Evolutionary conservation across 768 basidiomycete genomes (phyloP).

Genomic region (Suillus weaverae): DNA sequence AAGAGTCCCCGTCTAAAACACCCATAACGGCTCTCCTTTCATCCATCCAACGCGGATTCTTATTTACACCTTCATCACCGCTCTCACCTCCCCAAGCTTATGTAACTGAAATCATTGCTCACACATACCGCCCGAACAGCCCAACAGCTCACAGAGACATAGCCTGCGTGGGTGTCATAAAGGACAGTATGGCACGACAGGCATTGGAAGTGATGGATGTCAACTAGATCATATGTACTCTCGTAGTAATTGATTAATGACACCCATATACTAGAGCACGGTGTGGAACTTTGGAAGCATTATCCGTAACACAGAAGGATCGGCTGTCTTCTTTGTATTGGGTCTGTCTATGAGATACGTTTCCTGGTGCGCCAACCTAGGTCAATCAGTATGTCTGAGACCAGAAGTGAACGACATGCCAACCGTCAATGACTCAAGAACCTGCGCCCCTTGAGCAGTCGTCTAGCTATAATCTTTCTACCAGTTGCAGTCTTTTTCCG

Average conservation of each 20-base stretch:
- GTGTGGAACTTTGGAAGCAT: background rate
- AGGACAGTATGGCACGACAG: background rate
- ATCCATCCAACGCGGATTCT: slow-evolving; percentile 66
- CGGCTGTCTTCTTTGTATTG: background rate
- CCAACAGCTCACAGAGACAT: background rate
- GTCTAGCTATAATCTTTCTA: slow-evolving; percentile 67
- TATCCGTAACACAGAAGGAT: background rate
- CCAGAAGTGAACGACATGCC: slow-evolving; percentile 14
- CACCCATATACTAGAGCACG: background rate
- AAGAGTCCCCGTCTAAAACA: slow-evolving; percentile 40
- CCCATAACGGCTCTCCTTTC: slow-evolving; percentile 66
- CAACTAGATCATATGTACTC: background rate
- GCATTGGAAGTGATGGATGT: background rate
- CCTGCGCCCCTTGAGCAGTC: slow-evolving; percentile 74
- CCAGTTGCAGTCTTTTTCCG: slow-evolving; percentile 69
- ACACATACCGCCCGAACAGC: background rate
- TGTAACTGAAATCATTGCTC: slow-evolving; percentile 9
- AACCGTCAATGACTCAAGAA: slow-evolving; percentile 70
- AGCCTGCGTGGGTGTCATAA: background rate
- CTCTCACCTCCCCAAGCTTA: slow-evolving; percentile 59
- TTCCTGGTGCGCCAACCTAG: background rate
- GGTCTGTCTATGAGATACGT: background rate
- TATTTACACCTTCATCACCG: slow-evolving; percentile 63
- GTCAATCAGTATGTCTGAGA: background rate
- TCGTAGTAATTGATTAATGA: background rate